A percentile compares a stretch with the other conserved stretches of the same genome.
Conservation (phyloP, 345 rosid species). For the Mercurialis annua region DNA sequence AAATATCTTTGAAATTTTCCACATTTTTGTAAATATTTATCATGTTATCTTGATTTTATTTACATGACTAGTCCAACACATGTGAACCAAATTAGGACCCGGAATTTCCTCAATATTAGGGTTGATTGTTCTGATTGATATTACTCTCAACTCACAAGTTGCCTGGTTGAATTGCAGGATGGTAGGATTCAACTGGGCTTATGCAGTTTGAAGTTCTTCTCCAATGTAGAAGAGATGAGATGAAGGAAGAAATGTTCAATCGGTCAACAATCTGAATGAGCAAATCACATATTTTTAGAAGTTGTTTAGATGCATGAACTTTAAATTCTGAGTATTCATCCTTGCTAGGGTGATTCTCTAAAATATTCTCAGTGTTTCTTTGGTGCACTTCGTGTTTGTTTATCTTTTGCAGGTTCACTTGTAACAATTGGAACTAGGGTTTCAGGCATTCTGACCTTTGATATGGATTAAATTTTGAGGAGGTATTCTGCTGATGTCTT, state of each 20-base stretch:
- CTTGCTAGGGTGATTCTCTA: conserved; percentile 25
- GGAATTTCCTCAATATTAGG: neutral
- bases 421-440: conserved; percentile 39
- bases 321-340: conserved; percentile 14
- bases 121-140: neutral
- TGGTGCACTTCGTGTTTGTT: conserved; percentile 43
- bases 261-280: neutral
- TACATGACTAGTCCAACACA: conserved; percentile 24
- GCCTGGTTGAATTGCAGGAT: neutral
- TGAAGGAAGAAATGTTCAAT: neutral
- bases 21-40: conserved; percentile 9
- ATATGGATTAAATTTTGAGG: conserved; percentile 44
- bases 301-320: conserved; percentile 22
- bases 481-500: conserved; percentile 47
- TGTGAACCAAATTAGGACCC: conserved; percentile 3
- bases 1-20: neutral
- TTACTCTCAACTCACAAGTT: too few species aligned
- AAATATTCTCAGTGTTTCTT: conserved; percentile 42
- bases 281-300: conserved; percentile 3
- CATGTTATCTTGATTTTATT: conserved; percentile 7
- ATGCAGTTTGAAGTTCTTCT: conserved; percentile 1
- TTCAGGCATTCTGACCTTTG: conserved; percentile 39
- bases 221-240: neutral
- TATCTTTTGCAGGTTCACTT: conserved; percentile 61
- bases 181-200: neutral